Base-by-base conservation (phyloP, 1,284 basidiomycete species). In the Pulveroboletus sp. region DNA sequence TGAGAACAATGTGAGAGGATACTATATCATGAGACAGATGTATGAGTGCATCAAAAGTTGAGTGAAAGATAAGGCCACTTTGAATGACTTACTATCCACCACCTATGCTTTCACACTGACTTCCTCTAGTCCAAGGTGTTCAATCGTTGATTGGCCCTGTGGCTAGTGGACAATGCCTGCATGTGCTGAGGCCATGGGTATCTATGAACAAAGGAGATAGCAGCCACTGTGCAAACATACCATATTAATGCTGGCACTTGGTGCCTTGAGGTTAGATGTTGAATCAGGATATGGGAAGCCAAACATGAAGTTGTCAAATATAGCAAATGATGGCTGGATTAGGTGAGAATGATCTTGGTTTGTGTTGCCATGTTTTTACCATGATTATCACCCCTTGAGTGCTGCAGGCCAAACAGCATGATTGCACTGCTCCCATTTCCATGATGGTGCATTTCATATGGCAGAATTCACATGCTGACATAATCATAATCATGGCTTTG, bases 1-100 rank as follows among this genome's bases (percentile, higher is more conserved):
- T 64, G n/a, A 87, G 63, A 0, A 74, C 72, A 9, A 84, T 76
- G 19, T 75, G 73, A 0, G 82, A 79, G 11, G 80, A 78, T 0
- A 82, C 81, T 83, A 26, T 42, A 52, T 16, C 26, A 13, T 9
- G 35, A 12, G 36, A 56, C 26, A 9, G 32, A n/a, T 32, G 19
- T 6, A n/a, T 21, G 9, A 43, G 29, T 8, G 52, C 46, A 48
- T 54, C 5, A 6, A 16, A 44, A 39, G 54, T 52, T 52, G 44
- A 56, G 53, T 19, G 13, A 29, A 17, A 56, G 50, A 56, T 36
- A 24, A 46, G 54, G 13, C 6, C 13, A 33, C 4, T n/a, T 29
- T n/a, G 12, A 26, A 39, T 41, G 26, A 64, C 72, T 60, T 53
- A 81, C 82, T 72, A 57, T 83, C 82, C 2, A 82, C 66, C 2